Conservation (phyloP, 495 filamentous ascomycete genomes). For the Penicillium argentinense region DNA sequence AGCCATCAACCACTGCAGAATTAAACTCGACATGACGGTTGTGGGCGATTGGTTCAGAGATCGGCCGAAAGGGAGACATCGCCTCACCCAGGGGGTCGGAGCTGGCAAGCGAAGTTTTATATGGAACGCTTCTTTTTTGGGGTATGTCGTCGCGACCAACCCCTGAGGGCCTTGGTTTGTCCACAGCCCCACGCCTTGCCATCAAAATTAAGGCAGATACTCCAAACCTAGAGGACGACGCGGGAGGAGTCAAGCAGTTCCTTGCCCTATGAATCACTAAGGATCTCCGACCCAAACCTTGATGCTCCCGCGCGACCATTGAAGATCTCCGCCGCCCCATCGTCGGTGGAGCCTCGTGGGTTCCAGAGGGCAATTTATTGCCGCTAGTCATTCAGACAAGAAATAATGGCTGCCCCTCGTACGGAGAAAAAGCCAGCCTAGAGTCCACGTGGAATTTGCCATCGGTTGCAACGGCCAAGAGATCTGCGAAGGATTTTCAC, state of each 20-base stretch:
- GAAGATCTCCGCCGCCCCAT: not conserved
- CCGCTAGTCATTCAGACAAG: not conserved
- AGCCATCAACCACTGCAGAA: constrained; percentile 8
- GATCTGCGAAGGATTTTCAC: constrained; percentile 1
- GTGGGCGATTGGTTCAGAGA: not conserved
- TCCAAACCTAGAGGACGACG: not conserved
- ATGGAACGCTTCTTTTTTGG: constrained; percentile 2
- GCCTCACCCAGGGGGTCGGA: not conserved
- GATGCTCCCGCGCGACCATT: not conserved
- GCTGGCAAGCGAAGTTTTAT: not conserved
- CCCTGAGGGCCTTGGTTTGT: not conserved
- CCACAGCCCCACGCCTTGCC: not conserved
- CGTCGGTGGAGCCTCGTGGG: not conserved
- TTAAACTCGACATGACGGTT: constrained; percentile 13
- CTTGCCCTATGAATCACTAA: not conserved
- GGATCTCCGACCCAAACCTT: not conserved
- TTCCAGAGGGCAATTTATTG: not conserved
- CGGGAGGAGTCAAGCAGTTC: not conserved
- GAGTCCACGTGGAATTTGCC: not conserved
- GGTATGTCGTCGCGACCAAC: not conserved
- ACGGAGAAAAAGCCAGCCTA: constrained; percentile 1
- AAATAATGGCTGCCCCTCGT: not conserved
- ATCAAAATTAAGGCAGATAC: not conserved
- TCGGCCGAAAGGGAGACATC: not conserved
- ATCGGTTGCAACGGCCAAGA: not conserved